These are phyloP conservation scores for Curvularia spicifera DNA, from an alignment of 2,329 filamentous ascomycete species.

Conservation along the genomic window DNA sequence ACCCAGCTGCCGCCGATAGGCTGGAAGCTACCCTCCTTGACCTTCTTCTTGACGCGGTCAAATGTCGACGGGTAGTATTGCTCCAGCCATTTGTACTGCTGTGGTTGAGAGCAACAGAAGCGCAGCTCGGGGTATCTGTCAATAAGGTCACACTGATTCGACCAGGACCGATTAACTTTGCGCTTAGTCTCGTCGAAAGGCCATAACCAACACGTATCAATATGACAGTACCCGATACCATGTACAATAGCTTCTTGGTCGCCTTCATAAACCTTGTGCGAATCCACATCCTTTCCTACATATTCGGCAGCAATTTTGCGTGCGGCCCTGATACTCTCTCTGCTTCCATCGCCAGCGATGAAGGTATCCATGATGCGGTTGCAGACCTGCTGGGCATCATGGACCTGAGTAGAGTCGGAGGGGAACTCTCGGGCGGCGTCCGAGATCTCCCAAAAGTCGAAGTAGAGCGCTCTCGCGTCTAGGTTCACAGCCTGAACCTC, in stretches of 20 bases:
- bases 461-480: constrained; percentile 79
- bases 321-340: constrained; percentile 77
- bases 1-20: constrained; percentile 98
- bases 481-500: constrained; percentile 90
- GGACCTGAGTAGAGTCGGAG: constrained; percentile 83
- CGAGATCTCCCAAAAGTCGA: constrained; percentile 94
- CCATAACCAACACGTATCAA: constrained; percentile 98
- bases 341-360: constrained; percentile 73
- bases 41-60: constrained; percentile 87
- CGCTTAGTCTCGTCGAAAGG: constrained; percentile 97
- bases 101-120: constrained; percentile 91
- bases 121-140: constrained; percentile 93
- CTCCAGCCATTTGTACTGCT: constrained; percentile 98
- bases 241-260: constrained; percentile 79
- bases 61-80: constrained; percentile 85
- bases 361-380: constrained; percentile 92
- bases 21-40: constrained; percentile 89
- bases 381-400: constrained; percentile 80
- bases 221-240: constrained; percentile 95
- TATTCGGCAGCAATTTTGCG: constrained; percentile 85
- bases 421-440: constrained; percentile 94
- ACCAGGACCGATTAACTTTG: constrained; percentile 95
- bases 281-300: constrained; percentile 77
- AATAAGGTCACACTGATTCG: constrained; percentile 93
- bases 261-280: constrained; percentile 80